A percentile compares a stretch with the other conserved stretches of the same genome.
phyloP scores from a whole-genome alignment of 1,139 yeast species.

The Cylindricascospora bacillispora region DNA sequence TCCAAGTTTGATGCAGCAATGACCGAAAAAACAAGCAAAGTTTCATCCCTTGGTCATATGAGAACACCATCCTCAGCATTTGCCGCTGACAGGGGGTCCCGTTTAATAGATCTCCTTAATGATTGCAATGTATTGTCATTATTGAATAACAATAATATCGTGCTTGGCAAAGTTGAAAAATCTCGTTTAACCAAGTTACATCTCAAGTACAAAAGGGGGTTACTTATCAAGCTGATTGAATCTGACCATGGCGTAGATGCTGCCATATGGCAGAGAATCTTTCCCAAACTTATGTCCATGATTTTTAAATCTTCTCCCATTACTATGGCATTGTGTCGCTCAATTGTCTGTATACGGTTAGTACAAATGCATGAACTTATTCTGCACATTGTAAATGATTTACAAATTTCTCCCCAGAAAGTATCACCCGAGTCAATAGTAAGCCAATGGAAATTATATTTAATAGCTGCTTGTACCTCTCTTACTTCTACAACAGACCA shows the following conservation, averaged over 20 bases:
- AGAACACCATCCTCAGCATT: conserved; percentile 49
- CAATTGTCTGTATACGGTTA: conserved; percentile 79
- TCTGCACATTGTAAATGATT: conserved; percentile 45
- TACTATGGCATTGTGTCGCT: conserved; percentile 86
- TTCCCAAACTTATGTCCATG: conserved; percentile 59
- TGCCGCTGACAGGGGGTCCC: conserved; percentile 67
- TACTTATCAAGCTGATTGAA: conserved; percentile 65
- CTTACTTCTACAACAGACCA: conserved; percentile 85
- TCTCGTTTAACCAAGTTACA: conserved; percentile 55
- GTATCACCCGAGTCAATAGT: conserved; percentile 61
- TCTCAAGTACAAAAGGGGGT: conserved; percentile 43
- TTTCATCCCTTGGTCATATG: conserved; percentile 31
- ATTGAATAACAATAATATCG: conserved; percentile 42
- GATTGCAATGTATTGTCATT: conserved; percentile 56
- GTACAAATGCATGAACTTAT: conserved; percentile 84
- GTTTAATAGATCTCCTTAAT: conserved; percentile 70
- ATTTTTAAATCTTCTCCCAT: conserved; percentile 80
- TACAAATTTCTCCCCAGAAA: conserved; percentile 22
- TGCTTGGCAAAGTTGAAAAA: conserved; percentile 69
- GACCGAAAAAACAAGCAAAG: conserved; percentile 34
- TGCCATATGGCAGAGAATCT: conserved; percentile 85
- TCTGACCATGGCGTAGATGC: conserved; percentile 92
- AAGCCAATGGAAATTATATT: conserved; percentile 79
- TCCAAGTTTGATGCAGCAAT: conserved; percentile 79
- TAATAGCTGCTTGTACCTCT: conserved; percentile 87